A percentile compares a stretch with the other conserved stretches of the same genome.
Conservation (phyloP, 495 filamentous ascomycete species). For the Neurospora sp. region DNA sequence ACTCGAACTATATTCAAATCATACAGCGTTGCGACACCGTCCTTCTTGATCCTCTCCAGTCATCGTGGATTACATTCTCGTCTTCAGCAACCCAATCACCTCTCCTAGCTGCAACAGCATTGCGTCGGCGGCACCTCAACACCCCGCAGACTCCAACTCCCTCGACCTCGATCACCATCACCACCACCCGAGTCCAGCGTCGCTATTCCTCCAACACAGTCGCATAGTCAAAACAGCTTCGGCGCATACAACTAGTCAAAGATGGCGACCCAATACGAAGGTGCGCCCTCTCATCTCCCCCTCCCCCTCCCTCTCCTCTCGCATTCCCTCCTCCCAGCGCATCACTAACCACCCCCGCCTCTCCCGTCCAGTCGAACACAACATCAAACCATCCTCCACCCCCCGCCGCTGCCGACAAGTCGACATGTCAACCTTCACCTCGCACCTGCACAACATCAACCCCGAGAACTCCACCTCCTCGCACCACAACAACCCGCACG, state of each 20-base stretch:
- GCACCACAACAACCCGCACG: conserved; percentile 47
- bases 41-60: neutral
- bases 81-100: neutral
- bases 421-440: conserved; percentile 83
- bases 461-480: conserved; percentile 22
- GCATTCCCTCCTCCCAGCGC: neutral
- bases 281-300: conserved; percentile 16
- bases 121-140: neutral
- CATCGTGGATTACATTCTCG: neutral
- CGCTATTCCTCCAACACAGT: neutral
- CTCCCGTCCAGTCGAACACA: conserved; percentile 67
- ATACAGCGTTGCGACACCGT: neutral
- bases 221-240: neutral
- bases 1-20: neutral
- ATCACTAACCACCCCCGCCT: neutral
- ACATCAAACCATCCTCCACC: conserved; percentile 40
- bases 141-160: neutral
- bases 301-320: neutral
- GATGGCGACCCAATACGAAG: conserved; percentile 40
- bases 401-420: conserved; percentile 50
- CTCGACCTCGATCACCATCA: neutral
- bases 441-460: conserved; percentile 56
- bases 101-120: neutral
- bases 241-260: neutral
- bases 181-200: neutral